These are phyloP conservation scores for Avena eriantha DNA, from an alignment of 176 grass and related monocot genomes.

Conservation along the genomic window DNA sequence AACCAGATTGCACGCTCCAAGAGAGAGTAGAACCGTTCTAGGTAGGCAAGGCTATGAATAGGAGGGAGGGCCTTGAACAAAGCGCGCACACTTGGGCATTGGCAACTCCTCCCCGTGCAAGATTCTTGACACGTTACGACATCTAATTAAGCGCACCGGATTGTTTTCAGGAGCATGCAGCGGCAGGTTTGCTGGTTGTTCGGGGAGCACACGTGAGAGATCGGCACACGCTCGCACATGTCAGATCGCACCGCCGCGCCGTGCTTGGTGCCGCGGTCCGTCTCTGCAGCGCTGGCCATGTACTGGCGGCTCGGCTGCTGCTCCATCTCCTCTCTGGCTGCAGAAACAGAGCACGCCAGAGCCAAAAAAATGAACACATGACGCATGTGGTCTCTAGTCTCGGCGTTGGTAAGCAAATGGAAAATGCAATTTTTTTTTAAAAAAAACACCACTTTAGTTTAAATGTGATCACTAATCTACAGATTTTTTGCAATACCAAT, in stretches of 20 bases:
- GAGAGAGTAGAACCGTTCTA: conserved; percentile 23
- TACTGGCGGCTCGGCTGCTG: too few relatives aligned
- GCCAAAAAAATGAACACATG: too few relatives aligned
- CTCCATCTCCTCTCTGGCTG: too few relatives aligned
- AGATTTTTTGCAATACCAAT: too few relatives aligned
- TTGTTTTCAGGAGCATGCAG: background rate
- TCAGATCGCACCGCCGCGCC: conserved; percentile 1
- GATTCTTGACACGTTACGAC: conserved; percentile 67
- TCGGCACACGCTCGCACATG: conserved; percentile 34
- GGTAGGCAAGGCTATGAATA: background rate
- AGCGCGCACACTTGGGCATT: background rate
- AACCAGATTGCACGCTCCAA: conserved; percentile 20
- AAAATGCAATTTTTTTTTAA: too few relatives aligned
- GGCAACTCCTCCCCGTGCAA: conserved; percentile 17
- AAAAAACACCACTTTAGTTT: too few relatives aligned
- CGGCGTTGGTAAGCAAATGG: too few relatives aligned
- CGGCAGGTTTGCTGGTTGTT: conserved; percentile 28
- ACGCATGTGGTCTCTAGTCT: too few relatives aligned
- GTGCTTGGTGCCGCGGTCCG: background rate
- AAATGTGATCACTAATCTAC: too few relatives aligned
- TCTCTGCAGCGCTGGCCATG: background rate
- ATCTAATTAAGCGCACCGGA: conserved; percentile 8
- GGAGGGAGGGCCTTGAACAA: background rate
- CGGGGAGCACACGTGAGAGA: conserved; percentile 45
- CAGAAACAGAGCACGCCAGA: too few relatives aligned